Conservation (phyloP, 164 flowering plant species). For the Macadamia tetraphylla region DNA sequence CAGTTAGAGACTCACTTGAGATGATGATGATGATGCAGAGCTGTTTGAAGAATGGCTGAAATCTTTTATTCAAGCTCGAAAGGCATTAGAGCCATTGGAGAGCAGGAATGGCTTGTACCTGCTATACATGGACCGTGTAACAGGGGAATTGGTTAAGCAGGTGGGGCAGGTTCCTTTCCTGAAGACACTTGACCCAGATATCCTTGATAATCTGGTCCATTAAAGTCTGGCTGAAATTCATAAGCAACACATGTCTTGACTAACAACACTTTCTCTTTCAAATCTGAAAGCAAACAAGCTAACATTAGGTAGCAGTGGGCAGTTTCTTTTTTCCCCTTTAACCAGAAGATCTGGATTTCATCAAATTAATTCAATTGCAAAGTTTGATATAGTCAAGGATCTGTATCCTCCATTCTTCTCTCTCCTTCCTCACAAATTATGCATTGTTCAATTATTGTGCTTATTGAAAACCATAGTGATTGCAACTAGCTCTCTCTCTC, state of each 20-base stretch:
- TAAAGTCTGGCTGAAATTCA: slow-evolving; percentile 15
- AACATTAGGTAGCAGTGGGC: not conserved
- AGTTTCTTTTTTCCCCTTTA: not conserved
- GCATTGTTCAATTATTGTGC: too few species aligned
- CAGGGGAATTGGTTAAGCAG: slow-evolving; percentile 55
- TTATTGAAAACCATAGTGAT: too few species aligned
- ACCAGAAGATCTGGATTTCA: not conserved
- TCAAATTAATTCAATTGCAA: not conserved
- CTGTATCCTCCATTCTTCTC: too few species aligned
- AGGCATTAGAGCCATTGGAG: slow-evolving; percentile 59
- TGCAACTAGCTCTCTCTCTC: too few species aligned
- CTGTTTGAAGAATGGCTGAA: slow-evolving; percentile 71
- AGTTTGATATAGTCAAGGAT: not conserved
- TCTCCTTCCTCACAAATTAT: too few species aligned
- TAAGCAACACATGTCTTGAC: not conserved
- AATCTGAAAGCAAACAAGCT: not conserved
- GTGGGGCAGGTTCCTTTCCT: slow-evolving; percentile 39
- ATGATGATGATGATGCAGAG: slow-evolving; percentile 39
- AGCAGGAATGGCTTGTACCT: slow-evolving; percentile 74
- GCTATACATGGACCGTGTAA: slow-evolving; percentile 79
- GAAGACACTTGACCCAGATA: slow-evolving; percentile 37
- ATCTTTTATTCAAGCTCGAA: slow-evolving; percentile 55
- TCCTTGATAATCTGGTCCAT: slow-evolving; percentile 39
- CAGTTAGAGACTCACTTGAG: not conserved
- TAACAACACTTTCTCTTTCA: not conserved